Base-by-base conservation (phyloP, 768 basidiomycete species). In the Gloeopeniophorella convolvens region DNA sequence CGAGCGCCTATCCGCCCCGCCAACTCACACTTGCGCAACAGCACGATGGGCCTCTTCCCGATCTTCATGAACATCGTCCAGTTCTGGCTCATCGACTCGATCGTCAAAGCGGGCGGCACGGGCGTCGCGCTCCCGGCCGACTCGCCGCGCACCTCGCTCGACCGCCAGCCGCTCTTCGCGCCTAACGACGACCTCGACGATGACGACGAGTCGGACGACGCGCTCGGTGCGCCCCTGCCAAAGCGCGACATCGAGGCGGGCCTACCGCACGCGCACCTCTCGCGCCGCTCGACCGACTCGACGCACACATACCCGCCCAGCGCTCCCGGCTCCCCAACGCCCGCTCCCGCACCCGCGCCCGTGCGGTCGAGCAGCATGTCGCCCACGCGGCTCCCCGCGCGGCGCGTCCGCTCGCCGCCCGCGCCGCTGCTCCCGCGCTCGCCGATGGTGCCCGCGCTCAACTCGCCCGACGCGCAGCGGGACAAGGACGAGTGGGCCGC, bases 1-100 rank as follows among this genome's bases (percentile, higher is more conserved):
- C 16, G 15, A 33, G 4, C 34, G 9, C 18, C 4, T n/a, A 16
- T 3, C 33, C 16, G 12, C 15, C 23, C 32, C 16, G 7, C 13
- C 26, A 28, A 47, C 47, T 51, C 43, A 41, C 16, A 15, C 7
- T 33, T 30, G 26, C 23, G 23, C 27, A 27, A 20, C 56, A 90
- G 87, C 58, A 85, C 84, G 20, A 93, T 97, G 89, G 89, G 90
- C 45, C 66, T 95, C 44, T 92, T 94, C 69, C 93, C 92, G 0
- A 85, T 88, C 57, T 69, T 82, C 35, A 89, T 90, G 88, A 92
- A 92, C 65, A 69, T 91, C 31, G 59, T 90, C 10, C 95, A 98
- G 64, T 97, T 97, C 75, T 93, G 93, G 82, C 71, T 96, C 43
- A 93, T 96, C 50, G 91, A 96, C 68, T 86, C 88, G 0, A 92